These are phyloP conservation scores for Halophytophthora batemanensis DNA, from an alignment of 352 stramenopile species.

Conservation along the genomic window DNA sequence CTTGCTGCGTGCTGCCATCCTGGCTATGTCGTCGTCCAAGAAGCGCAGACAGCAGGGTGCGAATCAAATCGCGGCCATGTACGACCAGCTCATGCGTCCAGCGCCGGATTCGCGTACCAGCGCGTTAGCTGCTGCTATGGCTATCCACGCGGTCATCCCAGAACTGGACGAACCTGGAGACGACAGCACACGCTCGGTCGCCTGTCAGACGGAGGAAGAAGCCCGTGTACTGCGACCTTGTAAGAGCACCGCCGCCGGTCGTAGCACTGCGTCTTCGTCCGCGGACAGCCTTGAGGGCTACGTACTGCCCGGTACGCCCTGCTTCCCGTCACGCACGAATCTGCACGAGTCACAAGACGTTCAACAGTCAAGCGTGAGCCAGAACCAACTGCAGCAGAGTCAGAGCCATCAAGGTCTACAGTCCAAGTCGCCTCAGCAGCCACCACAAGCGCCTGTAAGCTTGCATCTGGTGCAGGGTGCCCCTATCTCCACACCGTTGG, in stretches of 20 bases:
- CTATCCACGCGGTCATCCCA: constrained; percentile 40
- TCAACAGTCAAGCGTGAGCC: constrained; percentile 5
- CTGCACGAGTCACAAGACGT: constrained; percentile 1
- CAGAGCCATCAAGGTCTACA: too few relatives aligned
- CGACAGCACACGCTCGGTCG: not conserved
- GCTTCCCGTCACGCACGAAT: constrained; percentile 2
- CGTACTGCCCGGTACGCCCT: constrained; percentile 32
- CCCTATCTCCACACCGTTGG: constrained; percentile 35
- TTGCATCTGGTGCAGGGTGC: constrained; percentile 42
- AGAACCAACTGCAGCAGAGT: not conserved
- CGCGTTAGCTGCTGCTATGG: constrained; percentile 15
- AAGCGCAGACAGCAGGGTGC: constrained; percentile 37
- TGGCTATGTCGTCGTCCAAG: constrained; percentile 62
- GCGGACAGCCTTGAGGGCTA: constrained; percentile 45
- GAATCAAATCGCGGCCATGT: constrained; percentile 39
- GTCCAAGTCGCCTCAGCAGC: not conserved
- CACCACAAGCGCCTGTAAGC: not conserved
- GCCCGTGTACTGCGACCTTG: too few relatives aligned
- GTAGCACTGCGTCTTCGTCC: constrained; percentile 1
- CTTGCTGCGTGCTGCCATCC: constrained; percentile 54
- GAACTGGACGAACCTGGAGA: constrained; percentile 11
- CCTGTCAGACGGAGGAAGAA: constrained; percentile 15
- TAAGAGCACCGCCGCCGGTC: too few relatives aligned
- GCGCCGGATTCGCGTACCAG: constrained; percentile 10
- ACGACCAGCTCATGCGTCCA: constrained; percentile 25